A percentile compares a stretch with the other conserved stretches of the same genome.
Conservation (phyloP, 805 yeast genomes). For the Metschnikowia henanensis region DNA sequence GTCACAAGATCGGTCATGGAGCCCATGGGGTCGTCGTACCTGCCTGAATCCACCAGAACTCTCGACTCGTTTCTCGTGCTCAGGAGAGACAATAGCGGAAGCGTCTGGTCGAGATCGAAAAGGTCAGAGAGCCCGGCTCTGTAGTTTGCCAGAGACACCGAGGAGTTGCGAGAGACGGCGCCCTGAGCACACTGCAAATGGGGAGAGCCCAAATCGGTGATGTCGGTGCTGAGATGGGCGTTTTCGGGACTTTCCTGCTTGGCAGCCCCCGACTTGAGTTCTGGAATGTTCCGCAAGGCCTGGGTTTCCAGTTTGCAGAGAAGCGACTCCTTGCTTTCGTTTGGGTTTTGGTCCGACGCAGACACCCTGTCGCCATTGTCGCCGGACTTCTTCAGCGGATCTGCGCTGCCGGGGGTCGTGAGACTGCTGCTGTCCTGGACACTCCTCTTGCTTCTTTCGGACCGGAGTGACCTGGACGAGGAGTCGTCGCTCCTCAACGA, state of each 20-base stretch:
- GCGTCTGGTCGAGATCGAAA: constrained; percentile 15
- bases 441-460: not conserved
- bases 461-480: not conserved
- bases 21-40: constrained; percentile 8
- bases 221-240: constrained; percentile 6
- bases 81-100: constrained; percentile 16
- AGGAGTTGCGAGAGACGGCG: constrained; percentile 15
- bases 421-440: not conserved
- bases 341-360: not conserved
- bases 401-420: not conserved
- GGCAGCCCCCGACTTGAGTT: too few species aligned
- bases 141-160: constrained; percentile 16
- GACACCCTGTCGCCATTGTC: not conserved
- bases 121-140: constrained; percentile 4
- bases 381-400: not conserved
- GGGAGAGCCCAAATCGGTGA: constrained; percentile 6
- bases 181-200: not conserved
- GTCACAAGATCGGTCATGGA: constrained; percentile 19
- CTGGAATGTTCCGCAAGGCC: too few species aligned
- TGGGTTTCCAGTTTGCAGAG: too few species aligned
- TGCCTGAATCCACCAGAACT: constrained; percentile 9
- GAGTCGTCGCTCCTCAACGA: constrained; percentile 7
- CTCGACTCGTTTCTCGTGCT: constrained; percentile 13
- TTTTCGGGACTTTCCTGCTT: too few species aligned
- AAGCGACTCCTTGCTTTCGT: not conserved